Evolutionary conservation across 371 early-diverging fungal genomes (phyloP).

Genomic region (Choanephora cucurbitarum): DNA sequence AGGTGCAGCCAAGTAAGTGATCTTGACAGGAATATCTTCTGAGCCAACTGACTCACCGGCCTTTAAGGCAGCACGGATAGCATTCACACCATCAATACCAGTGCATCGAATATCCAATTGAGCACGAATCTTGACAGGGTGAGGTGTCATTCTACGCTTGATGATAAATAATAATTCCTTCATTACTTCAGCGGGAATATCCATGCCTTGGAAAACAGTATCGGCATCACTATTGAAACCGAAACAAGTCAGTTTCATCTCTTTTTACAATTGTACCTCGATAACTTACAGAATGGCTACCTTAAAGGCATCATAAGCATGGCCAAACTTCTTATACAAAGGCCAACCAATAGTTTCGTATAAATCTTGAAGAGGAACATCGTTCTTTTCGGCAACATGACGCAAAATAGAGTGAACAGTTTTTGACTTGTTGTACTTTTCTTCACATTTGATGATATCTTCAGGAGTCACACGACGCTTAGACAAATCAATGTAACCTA

Average conservation of each 20-base stretch:
- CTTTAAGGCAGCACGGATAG: conserved; percentile 91
- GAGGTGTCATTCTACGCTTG: conserved; percentile 90
- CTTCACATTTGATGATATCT: conserved; percentile 93
- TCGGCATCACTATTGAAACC: conserved; percentile 74
- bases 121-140: conserved; percentile 96
- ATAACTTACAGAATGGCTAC: conserved; percentile 80
- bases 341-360: conserved; percentile 96
- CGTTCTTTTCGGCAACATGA: conserved; percentile 92
- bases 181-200: conserved; percentile 62
- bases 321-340: conserved; percentile 97
- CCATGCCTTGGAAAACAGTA: conserved; percentile 82
- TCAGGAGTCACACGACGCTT: conserved; percentile 98
- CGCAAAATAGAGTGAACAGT: conserved; percentile 86
- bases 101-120: conserved; percentile 97
- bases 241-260: background rate
- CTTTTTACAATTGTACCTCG: background rate
- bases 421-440: conserved; percentile 96
- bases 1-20: conserved; percentile 85
- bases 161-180: conserved; percentile 87
- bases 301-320: conserved; percentile 98
- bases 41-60: conserved; percentile 91
- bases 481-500: conserved; percentile 98
- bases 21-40: conserved; percentile 83
- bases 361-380: conserved; percentile 80
- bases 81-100: conserved; percentile 96